Evolutionary conservation across 305 asterid species (phyloP).

Genomic region (Fraxinus velutina): DNA sequence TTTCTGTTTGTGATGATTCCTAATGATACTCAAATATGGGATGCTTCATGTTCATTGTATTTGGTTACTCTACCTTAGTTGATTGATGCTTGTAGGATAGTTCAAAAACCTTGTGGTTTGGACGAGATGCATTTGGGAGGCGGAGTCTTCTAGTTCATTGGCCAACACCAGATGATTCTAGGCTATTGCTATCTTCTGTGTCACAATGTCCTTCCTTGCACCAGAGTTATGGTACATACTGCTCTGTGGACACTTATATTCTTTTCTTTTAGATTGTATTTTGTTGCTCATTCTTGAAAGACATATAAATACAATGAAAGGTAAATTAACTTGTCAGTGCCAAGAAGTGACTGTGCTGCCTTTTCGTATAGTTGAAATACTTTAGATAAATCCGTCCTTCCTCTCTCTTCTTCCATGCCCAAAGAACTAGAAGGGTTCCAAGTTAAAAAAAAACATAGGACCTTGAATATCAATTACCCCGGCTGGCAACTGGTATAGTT

Average conservation of each 20-base stretch:
- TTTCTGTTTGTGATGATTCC: constrained; percentile 31
- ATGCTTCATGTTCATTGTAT: constrained; percentile 5
- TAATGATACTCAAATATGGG: constrained; percentile 20
- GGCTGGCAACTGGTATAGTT: background rate
- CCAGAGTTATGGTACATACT: constrained; percentile 47
- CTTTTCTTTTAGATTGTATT: background rate
- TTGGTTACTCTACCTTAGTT: constrained; percentile 25
- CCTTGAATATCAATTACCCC: background rate
- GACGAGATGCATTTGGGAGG: constrained; percentile 95
- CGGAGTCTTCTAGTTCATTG: constrained; percentile 94
- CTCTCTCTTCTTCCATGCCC: background rate
- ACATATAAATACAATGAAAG: background rate
- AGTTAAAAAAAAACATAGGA: background rate
- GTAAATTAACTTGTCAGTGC: background rate
- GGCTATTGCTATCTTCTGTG: constrained; percentile 79
- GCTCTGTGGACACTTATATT: background rate
- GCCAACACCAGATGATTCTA: constrained; percentile 76
- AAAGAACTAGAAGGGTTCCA: background rate
- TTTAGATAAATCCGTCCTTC: background rate
- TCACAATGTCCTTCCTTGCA: constrained; percentile 52
- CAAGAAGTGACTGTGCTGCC: background rate
- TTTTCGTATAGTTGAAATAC: background rate
- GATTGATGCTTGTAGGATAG: constrained; percentile 54
- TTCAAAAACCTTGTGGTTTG: constrained; percentile 85
- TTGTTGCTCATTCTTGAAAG: background rate